These are phyloP conservation scores for Mortierella sp. DNA, from an alignment of 371 early-diverging fungal species.

Conservation along the genomic window DNA sequence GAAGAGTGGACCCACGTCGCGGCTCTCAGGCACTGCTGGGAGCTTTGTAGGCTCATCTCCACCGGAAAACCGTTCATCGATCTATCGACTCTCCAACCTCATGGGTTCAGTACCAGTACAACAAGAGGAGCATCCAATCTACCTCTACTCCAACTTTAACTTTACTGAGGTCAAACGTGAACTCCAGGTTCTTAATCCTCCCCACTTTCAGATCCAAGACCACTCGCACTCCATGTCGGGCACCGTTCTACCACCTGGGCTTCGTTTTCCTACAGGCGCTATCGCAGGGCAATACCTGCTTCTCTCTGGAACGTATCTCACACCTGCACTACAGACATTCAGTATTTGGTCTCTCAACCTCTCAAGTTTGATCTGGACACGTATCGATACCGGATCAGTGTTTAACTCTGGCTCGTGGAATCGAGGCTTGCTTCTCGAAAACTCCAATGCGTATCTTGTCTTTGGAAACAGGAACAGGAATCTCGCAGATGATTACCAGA, in stretches of 20 bases:
- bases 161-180: conserved; percentile 79
- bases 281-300: conserved; percentile 76
- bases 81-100: conserved; percentile 44
- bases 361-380: conserved; percentile 71
- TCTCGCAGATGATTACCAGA: conserved; percentile 78
- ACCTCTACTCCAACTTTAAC: conserved; percentile 85
- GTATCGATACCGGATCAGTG: conserved; percentile 73
- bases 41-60: conserved; percentile 43
- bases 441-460: conserved; percentile 69
- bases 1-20: conserved; percentile 46
- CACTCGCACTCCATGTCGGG: conserved; percentile 74
- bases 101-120: conserved; percentile 34
- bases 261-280: conserved; percentile 80
- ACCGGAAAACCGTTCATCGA: conserved; percentile 39
- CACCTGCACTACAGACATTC: conserved; percentile 72
- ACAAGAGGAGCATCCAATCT: conserved; percentile 60
- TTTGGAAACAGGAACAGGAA: conserved; percentile 79
- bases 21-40: conserved; percentile 44
- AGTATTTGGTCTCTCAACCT: conserved; percentile 82
- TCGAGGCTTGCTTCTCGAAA: conserved; percentile 72
- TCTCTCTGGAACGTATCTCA: conserved; percentile 79
- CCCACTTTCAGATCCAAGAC: conserved; percentile 66
- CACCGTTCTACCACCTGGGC: conserved; percentile 73
- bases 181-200: conserved; percentile 69
- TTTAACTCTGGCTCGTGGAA: conserved; percentile 83